Evolutionary conservation across 2,329 filamentous ascomycete genomes (phyloP), one percentile per base, ranked within the genome.

Genomic region (Cordyceps pruinosa): DNA sequence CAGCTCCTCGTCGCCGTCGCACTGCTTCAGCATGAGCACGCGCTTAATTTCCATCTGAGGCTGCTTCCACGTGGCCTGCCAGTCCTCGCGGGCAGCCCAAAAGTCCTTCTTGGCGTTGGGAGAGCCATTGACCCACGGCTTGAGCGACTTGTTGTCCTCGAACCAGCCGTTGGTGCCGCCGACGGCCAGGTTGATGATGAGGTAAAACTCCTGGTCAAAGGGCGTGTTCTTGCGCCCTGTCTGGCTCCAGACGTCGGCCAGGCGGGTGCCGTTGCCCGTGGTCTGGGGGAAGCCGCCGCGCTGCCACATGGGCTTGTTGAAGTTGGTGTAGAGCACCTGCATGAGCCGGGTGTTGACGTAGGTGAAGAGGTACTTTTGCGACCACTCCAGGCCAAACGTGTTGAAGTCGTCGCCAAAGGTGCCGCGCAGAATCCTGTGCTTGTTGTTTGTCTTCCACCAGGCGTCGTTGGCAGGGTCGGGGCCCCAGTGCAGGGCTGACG

Each of bases 91-190:
- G 0, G 83, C 79, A 19, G 85, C 74, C 88, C 88, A 94, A 69
- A 95, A 95, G 67, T 93, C 88, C 65, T 80, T 83, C 70, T 79
- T 83, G 8, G 89, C 88, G 12, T 81, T 86, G 2, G 77, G 70
- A 52, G 82, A 86, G 17, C 69, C 74, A 68, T 94, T 87, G 32
- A 90, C 77, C 90, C 90, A 95, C 1, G 90, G 90, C 77, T 95
- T 95, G 32, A 78, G 80, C 42, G 78, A 78, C 63, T 79, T 75
- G 21, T 85, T 83, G 68, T 95, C 89, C 66, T 86, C 75, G 66
- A 94, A 95, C 89, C 89, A 95, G 37, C 89, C 89, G 63, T 91
- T 92, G 23, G 86, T 90, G 50, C 84, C 84, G 30, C 89, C 89
- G 8, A 92, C 88, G 12, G 84, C 88, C 4, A 92, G 76, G 66